A percentile compares a stretch with the other conserved stretches of the same genome.
These are phyloP conservation scores for Porcisia hertigi DNA, from an alignment of 208 protist genomes.

Conservation along the genomic window DNA sequence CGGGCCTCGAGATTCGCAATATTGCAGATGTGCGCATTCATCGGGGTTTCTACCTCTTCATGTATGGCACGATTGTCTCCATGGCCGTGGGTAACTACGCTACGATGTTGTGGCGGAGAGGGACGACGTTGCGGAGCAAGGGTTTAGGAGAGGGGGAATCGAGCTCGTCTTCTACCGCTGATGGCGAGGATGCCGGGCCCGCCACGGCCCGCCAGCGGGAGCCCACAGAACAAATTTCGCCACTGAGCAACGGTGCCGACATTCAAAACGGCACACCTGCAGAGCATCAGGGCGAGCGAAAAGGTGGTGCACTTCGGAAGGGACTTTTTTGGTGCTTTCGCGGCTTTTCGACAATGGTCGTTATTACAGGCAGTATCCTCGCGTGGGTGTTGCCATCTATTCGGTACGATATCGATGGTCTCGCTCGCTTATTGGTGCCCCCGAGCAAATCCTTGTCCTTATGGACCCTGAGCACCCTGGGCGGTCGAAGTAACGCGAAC, in stretches of 20 bases:
- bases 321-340: too few species aligned
- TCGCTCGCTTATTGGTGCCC: slow-evolving; percentile 34
- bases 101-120: slow-evolving; percentile 48
- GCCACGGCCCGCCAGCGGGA: too few species aligned
- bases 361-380: slow-evolving; percentile 35
- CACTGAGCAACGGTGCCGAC: not conserved
- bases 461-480: slow-evolving; percentile 24
- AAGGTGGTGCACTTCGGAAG: not conserved
- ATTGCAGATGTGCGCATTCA: slow-evolving; percentile 46
- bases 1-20: slow-evolving; percentile 69
- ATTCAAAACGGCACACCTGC: not conserved
- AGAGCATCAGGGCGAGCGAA: not conserved
- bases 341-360: not conserved
- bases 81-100: slow-evolving; percentile 73
- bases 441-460: slow-evolving; percentile 21
- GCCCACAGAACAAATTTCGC: not conserved
- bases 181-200: not conserved
- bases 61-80: slow-evolving; percentile 51
- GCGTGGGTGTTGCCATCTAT: slow-evolving; percentile 42
- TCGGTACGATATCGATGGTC: slow-evolving; percentile 30
- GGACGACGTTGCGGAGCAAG: slow-evolving; percentile 29
- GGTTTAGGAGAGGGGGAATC: not conserved
- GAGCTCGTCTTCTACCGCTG: not conserved
- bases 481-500: not conserved
- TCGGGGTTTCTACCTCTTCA: slow-evolving; percentile 61